Evolutionary conservation across 2,329 filamentous ascomycete species (phyloP), one percentile per base, ranked within the genome.

Genomic region (Karstenula rhodostoma): DNA sequence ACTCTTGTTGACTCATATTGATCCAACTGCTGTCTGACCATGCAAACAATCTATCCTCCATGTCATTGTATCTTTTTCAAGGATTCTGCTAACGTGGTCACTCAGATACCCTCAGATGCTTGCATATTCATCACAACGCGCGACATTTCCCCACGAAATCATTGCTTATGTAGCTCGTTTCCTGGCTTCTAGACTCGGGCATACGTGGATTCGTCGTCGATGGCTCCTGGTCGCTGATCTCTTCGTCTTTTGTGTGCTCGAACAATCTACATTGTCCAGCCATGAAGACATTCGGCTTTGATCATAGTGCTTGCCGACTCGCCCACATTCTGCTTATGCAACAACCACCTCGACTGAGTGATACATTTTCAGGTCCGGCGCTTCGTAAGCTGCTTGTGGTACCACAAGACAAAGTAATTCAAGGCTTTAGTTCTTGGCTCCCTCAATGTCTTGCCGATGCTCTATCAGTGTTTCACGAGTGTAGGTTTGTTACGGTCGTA

Each of bases 1-100:
- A 76, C 72, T 40, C 72, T 84, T 92, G 89, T 90, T 84, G 89
- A 91, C 85, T 82, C 76, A 82, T 80, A 87, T 89, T 87, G 87
- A 89, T 77, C 87, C 90, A 92, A 92, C 89, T 90, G 89, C 90
- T 92, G 88, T 92, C 89, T 92, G 89, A 91, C 77, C 60, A 52
- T 61, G 62, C 65, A 63, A 53, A 19, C 47, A 15, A n/a, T 35
- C 48, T 17, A n/a, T 25, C 19, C 7, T 23, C 23, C 32, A 46
- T 47, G 19, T 22, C 25, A 19, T 35, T 3, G n/a, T 5, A 40
- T 40, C n/a, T 32, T 33, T 35, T 19, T 44, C 1, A 22, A 22
- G 37, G 19, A 32, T n/a, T 29, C 19, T 22, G 51, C 51, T 54
- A 32, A 54, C 25, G n/a, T 8, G 15, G 6, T 2, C 19, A 29